phyloP scores from a whole-genome alignment of 441 rosid genomes.

The Gossypium davidsonii region DNA sequence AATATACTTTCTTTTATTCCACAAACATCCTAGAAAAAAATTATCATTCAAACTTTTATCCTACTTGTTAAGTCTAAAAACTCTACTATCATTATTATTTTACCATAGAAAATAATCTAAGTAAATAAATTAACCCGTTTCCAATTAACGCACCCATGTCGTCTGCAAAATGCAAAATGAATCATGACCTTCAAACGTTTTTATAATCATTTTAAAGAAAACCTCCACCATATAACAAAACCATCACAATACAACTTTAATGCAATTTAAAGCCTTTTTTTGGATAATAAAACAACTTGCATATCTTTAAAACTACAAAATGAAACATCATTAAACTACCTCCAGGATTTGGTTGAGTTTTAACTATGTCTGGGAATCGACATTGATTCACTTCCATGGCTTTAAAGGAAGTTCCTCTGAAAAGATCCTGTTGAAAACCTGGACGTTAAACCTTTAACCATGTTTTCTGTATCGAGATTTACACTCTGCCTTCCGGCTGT shows the following conservation, averaged over 20 bases:
- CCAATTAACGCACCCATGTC: too few relatives aligned
- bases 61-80: too few relatives aligned
- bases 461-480: slow-evolving; percentile 58
- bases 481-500: slow-evolving; percentile 63
- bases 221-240: too few relatives aligned
- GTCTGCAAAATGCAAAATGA: neutral
- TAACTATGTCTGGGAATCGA: neutral
- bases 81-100: too few relatives aligned
- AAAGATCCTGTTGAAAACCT: slow-evolving; percentile 71
- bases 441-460: slow-evolving; percentile 67
- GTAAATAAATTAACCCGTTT: too few relatives aligned
- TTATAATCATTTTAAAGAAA: neutral
- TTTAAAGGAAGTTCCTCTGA: slow-evolving; percentile 85
- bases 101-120: too few relatives aligned
- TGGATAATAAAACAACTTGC: neutral
- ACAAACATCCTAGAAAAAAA: too few relatives aligned
- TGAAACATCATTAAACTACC: neutral
- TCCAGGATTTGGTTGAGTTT: neutral
- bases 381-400: neutral
- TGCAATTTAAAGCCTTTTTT: too few relatives aligned
- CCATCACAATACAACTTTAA: too few relatives aligned
- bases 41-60: too few relatives aligned
- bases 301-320: neutral
- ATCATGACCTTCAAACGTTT: neutral
- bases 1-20: too few relatives aligned